These are phyloP conservation scores for Achlya hypogyna DNA, from an alignment of 352 stramenopile species.

Conservation along the genomic window DNA sequence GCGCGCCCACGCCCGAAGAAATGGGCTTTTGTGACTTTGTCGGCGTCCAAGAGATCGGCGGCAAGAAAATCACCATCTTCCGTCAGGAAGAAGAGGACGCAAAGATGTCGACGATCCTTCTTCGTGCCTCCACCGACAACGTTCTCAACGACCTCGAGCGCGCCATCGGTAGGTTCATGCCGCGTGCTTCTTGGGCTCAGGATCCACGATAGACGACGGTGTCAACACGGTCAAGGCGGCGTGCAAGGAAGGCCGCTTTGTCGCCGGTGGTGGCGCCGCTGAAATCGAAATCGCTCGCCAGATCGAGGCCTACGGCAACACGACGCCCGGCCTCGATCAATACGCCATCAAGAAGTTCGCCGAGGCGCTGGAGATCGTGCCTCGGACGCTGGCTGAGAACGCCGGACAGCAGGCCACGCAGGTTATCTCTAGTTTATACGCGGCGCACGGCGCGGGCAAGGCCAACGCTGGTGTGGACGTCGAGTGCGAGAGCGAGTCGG, in stretches of 20 bases:
- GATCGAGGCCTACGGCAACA: constrained; percentile 92
- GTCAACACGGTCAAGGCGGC: constrained; percentile 95
- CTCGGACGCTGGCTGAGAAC: constrained; percentile 97
- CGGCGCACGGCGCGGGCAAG: constrained; percentile 90
- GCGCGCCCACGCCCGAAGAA: constrained; percentile 95
- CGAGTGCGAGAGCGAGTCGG: constrained; percentile 64
- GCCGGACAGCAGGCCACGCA: constrained; percentile 91
- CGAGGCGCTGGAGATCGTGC: constrained; percentile 96
- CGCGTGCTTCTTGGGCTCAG: neutral
- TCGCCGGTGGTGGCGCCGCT: constrained; percentile 91
- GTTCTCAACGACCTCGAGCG: constrained; percentile 98
- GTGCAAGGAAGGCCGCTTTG: constrained; percentile 91
- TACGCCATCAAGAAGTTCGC: constrained; percentile 99
- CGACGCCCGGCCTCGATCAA: constrained; percentile 96
- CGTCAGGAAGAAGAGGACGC: constrained; percentile 89
- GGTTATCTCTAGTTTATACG: constrained; percentile 92
- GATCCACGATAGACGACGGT: constrained; percentile 81
- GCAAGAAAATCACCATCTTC: constrained; percentile 95
- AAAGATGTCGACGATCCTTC: constrained; percentile 95
- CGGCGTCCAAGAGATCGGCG: constrained; percentile 92
- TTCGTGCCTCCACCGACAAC: constrained; percentile 90
- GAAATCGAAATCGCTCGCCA: constrained; percentile 95
- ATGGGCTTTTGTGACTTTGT: constrained; percentile 94
- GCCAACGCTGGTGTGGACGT: constrained; percentile 91
- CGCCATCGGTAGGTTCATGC: constrained; percentile 65